Base-by-base conservation (phyloP, 495 filamentous ascomycete species). In the Penicillium coffeae region DNA sequence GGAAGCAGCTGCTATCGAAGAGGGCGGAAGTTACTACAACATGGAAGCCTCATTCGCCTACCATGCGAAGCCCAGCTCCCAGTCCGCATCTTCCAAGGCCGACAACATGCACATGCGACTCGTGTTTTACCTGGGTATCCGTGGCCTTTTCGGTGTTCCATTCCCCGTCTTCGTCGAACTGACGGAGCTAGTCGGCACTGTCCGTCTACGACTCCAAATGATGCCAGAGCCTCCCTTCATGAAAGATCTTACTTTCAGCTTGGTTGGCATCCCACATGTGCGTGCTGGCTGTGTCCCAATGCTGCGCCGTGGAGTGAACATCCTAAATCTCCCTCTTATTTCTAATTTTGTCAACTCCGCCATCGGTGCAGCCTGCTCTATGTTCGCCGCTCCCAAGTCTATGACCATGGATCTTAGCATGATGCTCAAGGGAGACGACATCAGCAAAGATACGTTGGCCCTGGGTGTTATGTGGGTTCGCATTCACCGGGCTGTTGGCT, bases 281-380 rank as follows among this genome's bases (percentile, higher is more conserved):
- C 76, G 83, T 53, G 92, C 92, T 9, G 86, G 87, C n/a, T 96
- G 92, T 64, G 82, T 93, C 19, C 92, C 92, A 1, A 90, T 97
- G 86, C 54, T 96, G 3, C 80, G 89, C 61, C 84, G 81, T 42
- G 90, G 90, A 12, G 85, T 95, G 53, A 97, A 97, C 57, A 83
- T 96, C 34, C 71, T 97, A 6, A 95, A 97, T 53, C 71, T 97
- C 20, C 92, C 92, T 0, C 60, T 97, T 38, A 95, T 97, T 54
- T 95, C 89, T 0, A 92, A 95, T 52, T 96, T 97, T 62, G 91
- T 95, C 68, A 95, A 96, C 68, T 95, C 90, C 64, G 89, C 91
- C n/a, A 95, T 97, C 53, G 83, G 77, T 27, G 82, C 92, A 1
- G 89, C 90, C 3, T 82, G 85, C 25, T 85, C 84, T 61, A 88